phyloP scores from a whole-genome alignment of 2,329 filamentous ascomycete species.

The Zymoseptoria pseudotritici region DNA sequence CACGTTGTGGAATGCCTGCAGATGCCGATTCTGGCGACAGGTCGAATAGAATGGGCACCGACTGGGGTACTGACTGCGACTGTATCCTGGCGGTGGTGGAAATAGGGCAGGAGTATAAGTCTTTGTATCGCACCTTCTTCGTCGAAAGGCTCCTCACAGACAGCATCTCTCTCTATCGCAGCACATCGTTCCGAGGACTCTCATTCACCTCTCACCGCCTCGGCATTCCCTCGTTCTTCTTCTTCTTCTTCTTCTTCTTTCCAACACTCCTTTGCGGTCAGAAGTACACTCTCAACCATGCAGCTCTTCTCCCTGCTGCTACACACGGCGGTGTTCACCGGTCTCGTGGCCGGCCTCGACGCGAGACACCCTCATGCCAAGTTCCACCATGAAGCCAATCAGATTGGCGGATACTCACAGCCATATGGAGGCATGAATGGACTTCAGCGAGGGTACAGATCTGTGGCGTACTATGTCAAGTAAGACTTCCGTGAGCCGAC shows the following conservation, averaged over 20 bases:
- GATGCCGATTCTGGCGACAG: background rate
- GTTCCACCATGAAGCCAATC: constrained; percentile 8
- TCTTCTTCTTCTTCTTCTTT: too few relatives aligned
- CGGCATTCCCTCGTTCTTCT: background rate
- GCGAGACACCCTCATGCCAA: constrained; percentile 5
- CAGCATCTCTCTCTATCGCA: background rate
- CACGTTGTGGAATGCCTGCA: background rate
- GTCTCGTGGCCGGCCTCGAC: background rate
- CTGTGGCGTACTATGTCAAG: constrained; percentile 68
- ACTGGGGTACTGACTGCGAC: background rate
- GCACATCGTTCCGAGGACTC: background rate
- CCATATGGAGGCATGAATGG: background rate
- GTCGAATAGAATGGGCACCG: background rate
- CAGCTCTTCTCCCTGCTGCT: background rate
- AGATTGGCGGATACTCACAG: background rate
- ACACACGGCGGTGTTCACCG: background rate
- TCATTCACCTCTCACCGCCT: background rate
- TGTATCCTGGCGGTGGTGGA: background rate
- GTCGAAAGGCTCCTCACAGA: background rate
- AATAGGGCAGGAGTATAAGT: background rate
- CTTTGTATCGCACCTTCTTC: background rate
- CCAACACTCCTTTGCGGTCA: background rate
- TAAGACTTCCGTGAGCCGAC: constrained; percentile 35
- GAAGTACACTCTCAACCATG: background rate
- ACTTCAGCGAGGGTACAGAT: constrained; percentile 46